Evolutionary conservation across 2,329 filamentous ascomycete species (phyloP).

Genomic region (Lasiodiplodia citricola): DNA sequence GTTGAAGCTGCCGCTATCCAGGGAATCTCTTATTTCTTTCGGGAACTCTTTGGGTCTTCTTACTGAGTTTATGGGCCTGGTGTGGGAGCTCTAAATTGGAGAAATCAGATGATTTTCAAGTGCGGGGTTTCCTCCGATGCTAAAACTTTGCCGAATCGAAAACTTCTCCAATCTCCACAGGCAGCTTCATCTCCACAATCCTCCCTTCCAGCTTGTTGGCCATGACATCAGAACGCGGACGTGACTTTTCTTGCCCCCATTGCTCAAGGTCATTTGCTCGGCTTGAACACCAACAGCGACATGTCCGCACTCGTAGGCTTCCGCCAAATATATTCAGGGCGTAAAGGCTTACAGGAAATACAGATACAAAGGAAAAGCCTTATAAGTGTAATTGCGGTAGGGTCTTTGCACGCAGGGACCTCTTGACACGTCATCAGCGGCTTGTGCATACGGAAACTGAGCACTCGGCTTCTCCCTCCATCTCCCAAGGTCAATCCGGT

Average conservation of each 20-base stretch:
- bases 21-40: no score
- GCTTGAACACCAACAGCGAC: slow-evolving; percentile 37
- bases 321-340: slow-evolving; percentile 16
- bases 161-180: no score
- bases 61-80: no score
- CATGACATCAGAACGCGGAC: not conserved
- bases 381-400: slow-evolving; percentile 37
- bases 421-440: slow-evolving; percentile 40
- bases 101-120: no score
- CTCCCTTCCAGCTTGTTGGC: not conserved
- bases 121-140: no score
- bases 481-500: no score
- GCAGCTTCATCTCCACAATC: no score
- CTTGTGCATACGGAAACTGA: slow-evolving; percentile 34
- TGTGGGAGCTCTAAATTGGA: no score
- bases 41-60: no score
- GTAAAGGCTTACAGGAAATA: slow-evolving; percentile 23
- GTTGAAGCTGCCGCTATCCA: not conserved
- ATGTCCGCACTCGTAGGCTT: slow-evolving; percentile 38
- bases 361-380: slow-evolving; percentile 40
- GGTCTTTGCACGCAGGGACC: slow-evolving; percentile 37
- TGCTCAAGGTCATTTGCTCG: slow-evolving; percentile 1
- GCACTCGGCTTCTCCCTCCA: not conserved
- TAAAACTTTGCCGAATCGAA: no score
- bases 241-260: not conserved